phyloP scores from a whole-genome alignment of 257 asterid genomes.

The Rauvolfia tetraphylla region DNA sequence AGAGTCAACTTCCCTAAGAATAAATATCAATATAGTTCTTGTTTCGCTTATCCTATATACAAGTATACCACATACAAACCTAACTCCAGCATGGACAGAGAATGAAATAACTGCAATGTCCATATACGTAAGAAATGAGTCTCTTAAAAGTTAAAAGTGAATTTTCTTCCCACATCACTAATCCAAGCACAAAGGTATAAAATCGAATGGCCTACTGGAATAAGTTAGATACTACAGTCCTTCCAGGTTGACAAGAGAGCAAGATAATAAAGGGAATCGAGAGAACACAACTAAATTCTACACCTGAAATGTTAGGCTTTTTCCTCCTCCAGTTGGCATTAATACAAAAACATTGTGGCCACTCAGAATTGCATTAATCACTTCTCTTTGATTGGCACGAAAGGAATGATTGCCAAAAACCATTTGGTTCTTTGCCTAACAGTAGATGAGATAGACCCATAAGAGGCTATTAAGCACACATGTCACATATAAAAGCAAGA shows the following conservation, averaged over 20 bases:
- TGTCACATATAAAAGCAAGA: neutral
- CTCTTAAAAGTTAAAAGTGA: neutral
- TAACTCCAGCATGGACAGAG: neutral
- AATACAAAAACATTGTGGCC: constrained; percentile 88
- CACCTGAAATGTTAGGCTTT: constrained; percentile 97
- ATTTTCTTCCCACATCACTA: neutral
- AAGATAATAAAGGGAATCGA: neutral
- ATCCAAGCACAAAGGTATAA: neutral
- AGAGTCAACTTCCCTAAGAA: neutral
- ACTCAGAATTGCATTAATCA: constrained; percentile 96
- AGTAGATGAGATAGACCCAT: constrained; percentile 24
- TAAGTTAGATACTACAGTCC: neutral
- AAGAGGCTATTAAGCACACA: constrained; percentile 6
- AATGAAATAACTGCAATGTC: neutral
- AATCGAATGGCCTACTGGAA: neutral
- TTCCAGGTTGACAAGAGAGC: constrained; percentile 10
- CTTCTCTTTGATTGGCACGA: constrained; percentile 97
- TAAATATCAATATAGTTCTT: neutral
- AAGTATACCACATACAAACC: neutral
- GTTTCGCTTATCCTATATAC: too few relatives aligned
- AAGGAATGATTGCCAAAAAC: constrained; percentile 90
- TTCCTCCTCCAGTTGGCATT: constrained; percentile 99
- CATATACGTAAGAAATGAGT: neutral
- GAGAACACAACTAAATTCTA: constrained; percentile 16
- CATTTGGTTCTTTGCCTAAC: constrained; percentile 64